These are phyloP conservation scores for Rasamsonia emersonii DNA, from an alignment of 2,329 filamentous ascomycete genomes.

Conservation along the genomic window DNA sequence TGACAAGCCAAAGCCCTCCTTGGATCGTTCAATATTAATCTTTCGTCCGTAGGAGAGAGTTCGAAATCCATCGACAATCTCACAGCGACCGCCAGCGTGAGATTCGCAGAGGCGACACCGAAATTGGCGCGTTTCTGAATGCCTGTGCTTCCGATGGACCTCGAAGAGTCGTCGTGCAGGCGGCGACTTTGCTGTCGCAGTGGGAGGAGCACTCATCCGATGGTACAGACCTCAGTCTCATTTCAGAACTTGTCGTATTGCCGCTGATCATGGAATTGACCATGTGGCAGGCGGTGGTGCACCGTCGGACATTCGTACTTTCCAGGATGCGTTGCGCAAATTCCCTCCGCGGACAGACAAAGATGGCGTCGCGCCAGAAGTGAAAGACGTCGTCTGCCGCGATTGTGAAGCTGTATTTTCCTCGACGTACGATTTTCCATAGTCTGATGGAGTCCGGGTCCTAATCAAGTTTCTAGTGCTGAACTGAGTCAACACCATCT, in stretches of 20 bases:
- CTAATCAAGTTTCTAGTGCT: slow-evolving; percentile 11
- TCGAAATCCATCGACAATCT: slow-evolving; percentile 7
- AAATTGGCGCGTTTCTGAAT: slow-evolving; percentile 8
- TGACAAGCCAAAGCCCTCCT: background rate
- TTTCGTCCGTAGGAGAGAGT: slow-evolving; percentile 6
- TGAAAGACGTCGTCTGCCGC: slow-evolving; percentile 16
- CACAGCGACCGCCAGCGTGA: slow-evolving; percentile 9
- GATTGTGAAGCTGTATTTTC: slow-evolving; percentile 24
- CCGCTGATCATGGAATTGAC: background rate
- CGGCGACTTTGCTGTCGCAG: slow-evolving; percentile 7
- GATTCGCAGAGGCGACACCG: slow-evolving; percentile 3
- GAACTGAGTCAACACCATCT: slow-evolving; percentile 21
- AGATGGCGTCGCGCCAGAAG: slow-evolving; percentile 14
- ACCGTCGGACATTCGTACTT: slow-evolving; percentile 14
- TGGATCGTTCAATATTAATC: background rate
- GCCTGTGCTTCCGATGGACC: slow-evolving; percentile 4
- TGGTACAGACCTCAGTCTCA: slow-evolving; percentile 3
- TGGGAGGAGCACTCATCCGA: slow-evolving; percentile 4
- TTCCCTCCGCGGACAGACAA: slow-evolving; percentile 20
- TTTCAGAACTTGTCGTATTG: background rate
- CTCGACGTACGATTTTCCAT: slow-evolving; percentile 14
- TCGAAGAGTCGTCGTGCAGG: slow-evolving; percentile 6
- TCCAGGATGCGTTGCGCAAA: slow-evolving; percentile 18
- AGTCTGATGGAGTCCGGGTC: too few species aligned
- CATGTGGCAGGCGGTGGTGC: slow-evolving; percentile 8